phyloP scores from a whole-genome alignment of 73 alveolate genomes.

The Tetrahymena borealis region DNA sequence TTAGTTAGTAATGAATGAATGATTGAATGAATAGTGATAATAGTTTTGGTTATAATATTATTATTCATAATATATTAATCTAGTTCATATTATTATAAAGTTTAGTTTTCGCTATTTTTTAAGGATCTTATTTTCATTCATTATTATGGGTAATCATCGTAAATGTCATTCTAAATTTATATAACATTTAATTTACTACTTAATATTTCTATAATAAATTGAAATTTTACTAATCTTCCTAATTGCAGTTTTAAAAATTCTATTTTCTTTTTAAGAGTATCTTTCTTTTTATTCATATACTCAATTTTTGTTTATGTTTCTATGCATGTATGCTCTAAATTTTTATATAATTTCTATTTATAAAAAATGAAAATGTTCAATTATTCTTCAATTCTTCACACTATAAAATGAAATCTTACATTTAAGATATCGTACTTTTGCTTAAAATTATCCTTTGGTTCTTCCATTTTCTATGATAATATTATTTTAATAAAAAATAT shows the following conservation, averaged over 20 bases:
- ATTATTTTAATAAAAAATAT: too few relatives aligned
- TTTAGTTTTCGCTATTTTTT: neutral
- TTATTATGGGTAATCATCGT: neutral
- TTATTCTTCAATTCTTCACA: too few relatives aligned
- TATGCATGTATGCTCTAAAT: neutral
- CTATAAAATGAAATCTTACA: neutral
- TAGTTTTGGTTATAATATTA: too few relatives aligned
- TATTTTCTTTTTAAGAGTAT: neutral
- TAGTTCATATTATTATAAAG: neutral
- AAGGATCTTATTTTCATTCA: neutral
- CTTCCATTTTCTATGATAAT: constrained; percentile 1
- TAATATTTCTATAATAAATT: neutral
- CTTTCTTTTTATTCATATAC: neutral
- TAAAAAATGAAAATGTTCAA: too few relatives aligned
- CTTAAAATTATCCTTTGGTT: neutral
- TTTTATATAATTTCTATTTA: neutral
- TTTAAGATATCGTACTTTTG: neutral
- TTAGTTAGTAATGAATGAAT: too few relatives aligned
- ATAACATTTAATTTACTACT: neutral
- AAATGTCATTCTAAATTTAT: neutral
- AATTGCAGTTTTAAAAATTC: neutral
- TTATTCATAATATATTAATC: too few relatives aligned
- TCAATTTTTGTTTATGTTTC: neutral
- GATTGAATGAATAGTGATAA: too few relatives aligned
- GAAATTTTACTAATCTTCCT: neutral